These are phyloP conservation scores for Aspergillus quadricinctus DNA, from an alignment of 2,329 filamentous ascomycete species.

Conservation along the genomic window DNA sequence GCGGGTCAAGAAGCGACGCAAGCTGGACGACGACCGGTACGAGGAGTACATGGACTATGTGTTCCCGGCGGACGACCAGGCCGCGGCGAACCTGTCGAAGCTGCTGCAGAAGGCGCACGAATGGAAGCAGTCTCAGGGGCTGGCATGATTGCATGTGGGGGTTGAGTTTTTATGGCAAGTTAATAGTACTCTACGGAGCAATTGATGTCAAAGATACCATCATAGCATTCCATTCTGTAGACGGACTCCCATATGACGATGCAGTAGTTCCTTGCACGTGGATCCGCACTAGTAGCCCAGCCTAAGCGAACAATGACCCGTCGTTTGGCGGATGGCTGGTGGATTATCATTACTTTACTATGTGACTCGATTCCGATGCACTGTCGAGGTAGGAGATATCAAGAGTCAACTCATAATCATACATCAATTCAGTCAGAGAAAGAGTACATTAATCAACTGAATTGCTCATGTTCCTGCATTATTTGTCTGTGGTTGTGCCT, in stretches of 20 bases:
- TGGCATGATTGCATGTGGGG: no score
- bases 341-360: neutral
- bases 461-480: neutral
- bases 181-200: neutral
- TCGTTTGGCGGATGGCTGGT: neutral
- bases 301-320: neutral
- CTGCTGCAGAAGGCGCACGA: conserved; percentile 79
- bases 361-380: neutral
- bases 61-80: conserved; percentile 91
- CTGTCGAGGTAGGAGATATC: no score
- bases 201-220: neutral
- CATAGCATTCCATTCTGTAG: neutral
- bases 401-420: no score
- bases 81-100: conserved; percentile 75
- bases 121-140: conserved; percentile 63
- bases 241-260: no score
- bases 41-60: conserved; percentile 98
- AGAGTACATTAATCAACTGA: no score
- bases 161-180: no score
- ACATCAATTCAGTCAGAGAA: no score
- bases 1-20: conserved; percentile 85
- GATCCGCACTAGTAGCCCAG: neutral
- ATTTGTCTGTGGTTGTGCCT: neutral
- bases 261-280: no score
- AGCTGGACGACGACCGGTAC: conserved; percentile 85